Evolutionary conservation across 2,329 filamentous ascomycete species (phyloP), one percentile per base, ranked within the genome.

Genomic region (Sarocladium kiliense): DNA sequence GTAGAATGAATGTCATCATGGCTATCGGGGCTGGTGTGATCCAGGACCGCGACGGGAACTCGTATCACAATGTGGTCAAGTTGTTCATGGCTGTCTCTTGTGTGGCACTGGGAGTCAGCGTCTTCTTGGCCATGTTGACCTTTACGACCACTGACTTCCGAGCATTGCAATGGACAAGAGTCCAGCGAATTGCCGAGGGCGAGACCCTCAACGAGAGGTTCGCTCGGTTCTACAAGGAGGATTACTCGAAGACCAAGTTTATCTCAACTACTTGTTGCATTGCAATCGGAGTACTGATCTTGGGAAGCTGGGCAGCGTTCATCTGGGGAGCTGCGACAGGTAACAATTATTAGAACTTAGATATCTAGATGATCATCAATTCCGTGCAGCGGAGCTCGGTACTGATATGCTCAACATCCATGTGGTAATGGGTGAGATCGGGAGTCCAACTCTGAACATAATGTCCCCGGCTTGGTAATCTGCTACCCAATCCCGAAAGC

Each of bases 301-400:
- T 80, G 10, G 81, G 82, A 0, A 71, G 71, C 2, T 82, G 80
- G 78, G 66, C 61, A 9, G 80, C 78, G 0, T 85, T 83, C 63
- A 82, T 85, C 58, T 85, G 80, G 80, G 81, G 82, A 7, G 74
- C 80, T 2, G 77, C 77, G 3, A 84, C 78, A 0, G 77, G 77
- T 0, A 74, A 81, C 55, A 76, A 78, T 39, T 36, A 59, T 23
- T 63, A 58, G 55, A n/a, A n/a, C n/a, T n/a, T n/a, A n/a, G n/a
- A n/a, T n/a, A n/a, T n/a, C n/a, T n/a, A n/a, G n/a, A n/a, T n/a
- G n/a, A n/a, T n/a, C n/a, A n/a, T n/a, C n/a, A n/a, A n/a, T n/a
- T n/a, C n/a, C n/a, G n/a, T n/a, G n/a, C n/a, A n/a, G n/a, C n/a
- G n/a, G n/a, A n/a, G n/a, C n/a, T n/a, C n/a, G n/a, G n/a, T n/a